Base-by-base conservation (phyloP, 1,284 basidiomycete genomes). In the Cryptococcus sp. region DNA sequence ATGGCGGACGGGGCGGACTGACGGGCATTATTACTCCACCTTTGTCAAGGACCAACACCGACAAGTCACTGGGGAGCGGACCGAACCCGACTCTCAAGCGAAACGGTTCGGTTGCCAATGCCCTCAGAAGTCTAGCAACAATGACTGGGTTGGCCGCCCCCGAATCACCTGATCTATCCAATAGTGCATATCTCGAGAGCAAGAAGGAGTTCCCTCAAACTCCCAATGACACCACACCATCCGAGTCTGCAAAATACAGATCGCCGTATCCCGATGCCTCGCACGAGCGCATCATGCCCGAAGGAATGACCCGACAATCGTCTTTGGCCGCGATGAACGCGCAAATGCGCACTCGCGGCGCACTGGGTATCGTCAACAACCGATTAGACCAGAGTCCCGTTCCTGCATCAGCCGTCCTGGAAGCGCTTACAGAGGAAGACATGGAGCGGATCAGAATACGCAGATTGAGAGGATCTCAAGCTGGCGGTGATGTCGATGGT, bases 361-460 rank as follows among this genome's bases (percentile, higher is more conserved):
- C 51, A 11, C 42, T 55, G 47, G 52, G 57, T 39, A 42, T 63
- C 25, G 8, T 50, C 51, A 50, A 11, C 49, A 49, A 46, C 30
- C 59, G 50, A 51, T 40, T 52, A 42, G 58, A 61, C 25, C 54
- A 54, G 6, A 47, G 50, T 1, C 66, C 70, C 5, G 72, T 71
- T 1, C 47, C 82, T 22, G 85, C 90, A 0, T 87, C 84, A 13
- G 84, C 89, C 63, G 89, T 93, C 3, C 88, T 94, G 79, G 88
- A 91, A 63, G 89, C 90, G 0, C 80, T 94, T 20, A 89, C 91
- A 71, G 90, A 91, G 68, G 91, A 94, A 71, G 91, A 95, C 70
- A 89, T 92, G 88, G 89, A 93, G 63, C 84, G 91, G 8, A 70
- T 94, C 40, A 80, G 88, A 22, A 87, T 88, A 17, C 83, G 92